Base-by-base conservation (phyloP, 129 eudicot species). In the Arctium minus region DNA sequence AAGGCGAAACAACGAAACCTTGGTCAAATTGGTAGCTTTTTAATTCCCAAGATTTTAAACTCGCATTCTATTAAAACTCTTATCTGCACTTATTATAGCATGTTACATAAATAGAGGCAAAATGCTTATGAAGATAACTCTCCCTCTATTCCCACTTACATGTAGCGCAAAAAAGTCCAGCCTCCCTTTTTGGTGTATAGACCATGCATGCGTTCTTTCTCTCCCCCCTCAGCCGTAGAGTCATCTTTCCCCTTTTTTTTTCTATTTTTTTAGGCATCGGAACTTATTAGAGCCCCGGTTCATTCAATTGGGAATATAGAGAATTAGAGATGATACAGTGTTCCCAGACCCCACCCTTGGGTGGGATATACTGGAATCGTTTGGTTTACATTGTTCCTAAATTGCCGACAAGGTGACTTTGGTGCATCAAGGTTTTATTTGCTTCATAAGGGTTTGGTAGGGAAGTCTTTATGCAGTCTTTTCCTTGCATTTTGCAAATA, bases 1-100 rank as follows among this genome's bases (percentile, higher is more conserved):
- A 29, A 38, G 73, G 80, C 74, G 42, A 64, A 39, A 64, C 22
- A 46, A 81, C 78, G 84, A 73, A 50, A 37, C 64, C 64, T 73
- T 37, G 56, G 73, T 64, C 35, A 53, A 64, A 8, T 73, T 17
- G 3, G 60, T 53, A 35, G 5, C 3, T 71, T 50, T 80, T 60
- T 44, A 44, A 60, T 60, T n/a, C 68, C 68, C 68, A 60, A 4
- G 29, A 60, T 6, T 60, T 17, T 1, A 60, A 60, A 60, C 68
- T 60, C 68, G 13, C 68, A 60, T 60, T 17, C 29, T 10, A 8
- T 46, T 8, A 46, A 11, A 56, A 60, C 29, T 18, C 29, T 60
- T 53, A 17, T 17, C 27, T 53, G 22, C 65, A 53, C 65, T 17
- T 15, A 50, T 50, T 50, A 50, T 50, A 15, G 6, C 27, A 17